These are phyloP conservation scores for Saturnispora gosingensis DNA, from an alignment of 805 yeast genomes.

Conservation along the genomic window DNA sequence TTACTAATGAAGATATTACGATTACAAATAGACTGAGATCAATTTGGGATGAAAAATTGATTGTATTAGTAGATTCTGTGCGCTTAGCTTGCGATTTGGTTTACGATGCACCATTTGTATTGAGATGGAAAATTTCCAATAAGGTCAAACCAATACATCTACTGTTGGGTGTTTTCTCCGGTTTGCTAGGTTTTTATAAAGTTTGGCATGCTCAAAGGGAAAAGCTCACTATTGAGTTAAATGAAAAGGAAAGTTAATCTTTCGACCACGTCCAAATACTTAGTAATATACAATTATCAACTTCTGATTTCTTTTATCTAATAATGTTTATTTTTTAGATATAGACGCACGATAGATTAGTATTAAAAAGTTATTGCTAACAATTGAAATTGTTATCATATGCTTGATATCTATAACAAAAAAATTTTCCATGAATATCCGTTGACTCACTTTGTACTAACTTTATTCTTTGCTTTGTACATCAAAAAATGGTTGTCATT, in stretches of 20 bases:
- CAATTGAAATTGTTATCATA: background rate
- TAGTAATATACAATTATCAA: background rate
- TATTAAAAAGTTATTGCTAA: background rate
- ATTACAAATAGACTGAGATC: conserved; percentile 21
- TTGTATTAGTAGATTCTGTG: conserved; percentile 32
- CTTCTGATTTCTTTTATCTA: background rate
- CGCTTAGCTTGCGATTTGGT: conserved; percentile 38
- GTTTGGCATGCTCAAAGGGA: conserved; percentile 23
- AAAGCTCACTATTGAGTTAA: conserved; percentile 12
- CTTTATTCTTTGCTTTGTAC: background rate
- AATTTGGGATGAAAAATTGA: conserved; percentile 23
- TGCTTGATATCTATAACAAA: background rate
- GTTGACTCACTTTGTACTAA: background rate
- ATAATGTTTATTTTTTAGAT: too few species aligned
- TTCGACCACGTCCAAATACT: background rate
- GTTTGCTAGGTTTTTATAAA: conserved; percentile 23
- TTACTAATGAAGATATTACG: conserved; percentile 4
- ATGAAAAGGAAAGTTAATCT: background rate
- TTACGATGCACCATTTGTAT: conserved; percentile 40
- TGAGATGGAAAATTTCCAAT: conserved; percentile 26
- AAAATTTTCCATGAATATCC: background rate
- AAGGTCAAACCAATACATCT: conserved; percentile 21
- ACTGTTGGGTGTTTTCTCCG: conserved; percentile 28
- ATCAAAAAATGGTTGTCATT: conserved; percentile 33
- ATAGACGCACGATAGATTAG: background rate